Evolutionary conservation across 2,329 filamentous ascomycete species (phyloP).

Genomic region (Huntiella omanensis): DNA sequence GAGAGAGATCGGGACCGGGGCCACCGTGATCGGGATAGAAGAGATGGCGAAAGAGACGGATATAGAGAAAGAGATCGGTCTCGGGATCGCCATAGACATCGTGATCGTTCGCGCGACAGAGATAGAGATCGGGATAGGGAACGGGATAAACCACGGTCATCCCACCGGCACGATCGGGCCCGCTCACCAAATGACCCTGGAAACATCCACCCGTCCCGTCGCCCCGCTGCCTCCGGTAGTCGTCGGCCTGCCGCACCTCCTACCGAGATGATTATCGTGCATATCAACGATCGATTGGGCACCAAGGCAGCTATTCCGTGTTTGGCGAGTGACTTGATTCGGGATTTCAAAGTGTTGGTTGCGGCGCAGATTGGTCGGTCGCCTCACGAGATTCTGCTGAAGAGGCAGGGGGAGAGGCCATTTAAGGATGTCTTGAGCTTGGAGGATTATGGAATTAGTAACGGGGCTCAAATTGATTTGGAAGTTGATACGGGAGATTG

Average conservation of each 20-base stretch:
- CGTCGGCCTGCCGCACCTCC: slow-evolving; percentile 2
- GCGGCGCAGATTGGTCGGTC: slow-evolving; percentile 76
- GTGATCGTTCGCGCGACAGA: slow-evolving; percentile 7
- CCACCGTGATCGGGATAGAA: slow-evolving; percentile 15
- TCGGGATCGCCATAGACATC: neutral
- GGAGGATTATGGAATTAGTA: slow-evolving; percentile 85
- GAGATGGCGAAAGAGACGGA: slow-evolving; percentile 12
- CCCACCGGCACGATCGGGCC: too few species aligned
- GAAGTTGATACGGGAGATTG: slow-evolving; percentile 43
- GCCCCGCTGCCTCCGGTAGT: slow-evolving; percentile 12
- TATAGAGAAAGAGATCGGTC: slow-evolving; percentile 15
- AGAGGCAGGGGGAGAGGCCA: slow-evolving; percentile 77
- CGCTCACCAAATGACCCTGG: slow-evolving; percentile 18
- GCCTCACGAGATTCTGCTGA: slow-evolving; percentile 78
- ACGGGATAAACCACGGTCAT: slow-evolving; percentile 12
- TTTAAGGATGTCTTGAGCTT: slow-evolving; percentile 82
- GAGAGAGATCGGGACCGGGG: neutral
- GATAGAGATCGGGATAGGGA: slow-evolving; percentile 18
- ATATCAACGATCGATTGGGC: slow-evolving; percentile 85
- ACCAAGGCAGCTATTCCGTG: slow-evolving; percentile 93
- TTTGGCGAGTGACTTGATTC: slow-evolving; percentile 64
- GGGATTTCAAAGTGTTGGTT: slow-evolving; percentile 79
- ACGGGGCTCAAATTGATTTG: slow-evolving; percentile 56
- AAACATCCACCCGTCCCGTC: slow-evolving; percentile 13
- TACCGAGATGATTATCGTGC: slow-evolving; percentile 83